phyloP scores from a whole-genome alignment of 306 rosid species.

The Cajanus cajan region DNA sequence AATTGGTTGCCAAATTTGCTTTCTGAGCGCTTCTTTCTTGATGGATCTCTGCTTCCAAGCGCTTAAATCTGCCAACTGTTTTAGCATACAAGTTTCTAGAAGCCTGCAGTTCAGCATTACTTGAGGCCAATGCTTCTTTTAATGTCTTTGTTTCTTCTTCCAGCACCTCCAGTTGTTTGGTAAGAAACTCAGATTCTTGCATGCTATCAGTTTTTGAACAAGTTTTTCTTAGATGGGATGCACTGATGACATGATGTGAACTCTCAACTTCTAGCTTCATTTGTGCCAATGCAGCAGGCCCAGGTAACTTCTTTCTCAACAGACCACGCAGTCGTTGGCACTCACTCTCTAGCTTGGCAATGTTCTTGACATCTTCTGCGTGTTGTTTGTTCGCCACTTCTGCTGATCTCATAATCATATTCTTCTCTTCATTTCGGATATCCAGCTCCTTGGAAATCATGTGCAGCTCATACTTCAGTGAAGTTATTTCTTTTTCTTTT shows the following conservation, averaged over 20 bases:
- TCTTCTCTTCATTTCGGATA: conserved; percentile 92
- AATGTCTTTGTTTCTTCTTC: conserved; percentile 86
- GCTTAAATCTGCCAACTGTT: conserved; percentile 63
- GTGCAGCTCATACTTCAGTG: conserved; percentile 79
- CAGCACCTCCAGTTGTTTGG: conserved; percentile 55
- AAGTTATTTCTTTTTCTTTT: conserved; percentile 72
- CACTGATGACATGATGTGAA: conserved; percentile 59
- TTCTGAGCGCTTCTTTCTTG: conserved; percentile 62
- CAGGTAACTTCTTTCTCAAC: conserved; percentile 90
- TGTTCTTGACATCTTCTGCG: conserved; percentile 66
- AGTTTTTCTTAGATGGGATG: conserved; percentile 51
- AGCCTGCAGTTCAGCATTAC: conserved; percentile 74
- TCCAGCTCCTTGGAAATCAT: conserved; percentile 81
- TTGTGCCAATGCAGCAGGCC: conserved; percentile 93
- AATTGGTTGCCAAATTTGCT: conserved; percentile 47
- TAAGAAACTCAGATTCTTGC: conserved; percentile 70
- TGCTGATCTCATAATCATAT: conserved; percentile 81
- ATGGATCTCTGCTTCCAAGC: conserved; percentile 68
- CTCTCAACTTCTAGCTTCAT: conserved; percentile 89
- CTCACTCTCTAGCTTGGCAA: conserved; percentile 80
- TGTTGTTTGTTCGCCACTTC: conserved; percentile 78
- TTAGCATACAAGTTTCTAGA: conserved; percentile 71
- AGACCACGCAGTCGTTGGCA: conserved; percentile 84
- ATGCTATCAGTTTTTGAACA: conserved; percentile 48
- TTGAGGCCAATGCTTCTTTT: conserved; percentile 87